phyloP scores from a whole-genome alignment of 164 flowering plant species.

The Vitis rotundifolia region DNA sequence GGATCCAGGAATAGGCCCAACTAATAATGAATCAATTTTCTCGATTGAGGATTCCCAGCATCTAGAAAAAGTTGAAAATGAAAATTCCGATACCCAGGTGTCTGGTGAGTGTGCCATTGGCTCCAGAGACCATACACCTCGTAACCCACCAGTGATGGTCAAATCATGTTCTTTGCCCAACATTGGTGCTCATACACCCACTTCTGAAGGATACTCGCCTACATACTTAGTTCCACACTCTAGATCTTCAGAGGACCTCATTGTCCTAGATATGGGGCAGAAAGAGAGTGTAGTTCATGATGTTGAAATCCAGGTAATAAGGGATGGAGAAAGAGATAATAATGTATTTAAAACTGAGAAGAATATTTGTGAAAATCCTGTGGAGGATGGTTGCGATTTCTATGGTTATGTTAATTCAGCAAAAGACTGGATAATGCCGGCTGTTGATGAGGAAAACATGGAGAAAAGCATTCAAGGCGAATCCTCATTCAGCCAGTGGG shows the following conservation, averaged over 20 bases:
- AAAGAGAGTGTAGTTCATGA: constrained; percentile 30
- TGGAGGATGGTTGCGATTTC: constrained; percentile 47
- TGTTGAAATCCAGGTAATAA: constrained; percentile 19
- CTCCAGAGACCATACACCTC: constrained; percentile 34
- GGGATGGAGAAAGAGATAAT: constrained; percentile 32
- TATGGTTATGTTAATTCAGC: constrained; percentile 43
- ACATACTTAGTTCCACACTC: constrained; percentile 18
- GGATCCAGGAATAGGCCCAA: constrained; percentile 22
- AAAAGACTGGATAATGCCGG: constrained; percentile 60
- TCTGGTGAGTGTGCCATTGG: constrained; percentile 38
- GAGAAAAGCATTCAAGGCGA: constrained; percentile 35
- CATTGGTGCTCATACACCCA: constrained; percentile 18
- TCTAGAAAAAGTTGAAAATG: constrained; percentile 44
- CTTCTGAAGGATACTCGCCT: constrained; percentile 23
- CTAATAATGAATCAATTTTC: constrained; percentile 39
- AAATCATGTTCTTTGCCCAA: constrained; percentile 66
- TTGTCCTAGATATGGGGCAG: constrained; percentile 26
- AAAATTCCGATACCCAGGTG: constrained; percentile 28
- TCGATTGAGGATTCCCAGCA: constrained; percentile 51
- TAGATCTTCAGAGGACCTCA: constrained; percentile 62
- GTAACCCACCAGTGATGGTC: constrained; percentile 27
- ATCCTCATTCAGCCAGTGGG: constrained; percentile 30
- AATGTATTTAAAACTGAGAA: constrained; percentile 22
- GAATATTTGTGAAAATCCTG: constrained; percentile 22
- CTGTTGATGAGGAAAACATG: constrained; percentile 30